Evolutionary conservation across 1,139 yeast species (phyloP).

Genomic region (Pichia sp.): DNA sequence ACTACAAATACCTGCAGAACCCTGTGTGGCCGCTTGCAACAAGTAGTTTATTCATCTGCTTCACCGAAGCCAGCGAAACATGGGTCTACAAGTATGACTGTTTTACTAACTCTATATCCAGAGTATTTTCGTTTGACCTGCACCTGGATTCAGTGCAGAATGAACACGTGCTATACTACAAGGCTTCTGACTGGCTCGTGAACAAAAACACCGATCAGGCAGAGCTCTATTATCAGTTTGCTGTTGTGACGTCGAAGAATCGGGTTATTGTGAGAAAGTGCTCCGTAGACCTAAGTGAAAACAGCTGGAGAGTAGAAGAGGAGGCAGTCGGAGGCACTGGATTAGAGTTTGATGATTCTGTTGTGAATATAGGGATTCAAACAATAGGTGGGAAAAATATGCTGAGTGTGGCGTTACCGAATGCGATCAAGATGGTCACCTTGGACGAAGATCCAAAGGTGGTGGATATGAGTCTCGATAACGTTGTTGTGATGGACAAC

Average conservation of each 20-base stretch:
- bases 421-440: conserved; percentile 1
- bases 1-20: conserved; percentile 2
- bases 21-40: conserved; percentile 24
- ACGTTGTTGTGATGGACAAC: conserved; percentile 16
- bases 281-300: conserved; percentile 1
- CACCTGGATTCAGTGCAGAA: conserved; percentile 5
- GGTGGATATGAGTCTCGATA: not conserved
- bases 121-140: conserved; percentile 14
- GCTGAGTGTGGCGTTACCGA: not conserved
- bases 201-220: not conserved
- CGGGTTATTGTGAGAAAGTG: conserved; percentile 20
- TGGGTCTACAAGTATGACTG: conserved; percentile 20
- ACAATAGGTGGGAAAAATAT: not conserved
- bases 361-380: not conserved
- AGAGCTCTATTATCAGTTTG: conserved; percentile 10
- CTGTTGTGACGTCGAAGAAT: conserved; percentile 21
- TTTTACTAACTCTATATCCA: conserved; percentile 5
- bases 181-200: conserved; percentile 24
- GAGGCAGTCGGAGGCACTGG: not conserved
- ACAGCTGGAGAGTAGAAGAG: conserved; percentile 5
- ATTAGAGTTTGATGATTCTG: not conserved
- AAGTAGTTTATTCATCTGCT: conserved; percentile 22
- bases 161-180: conserved; percentile 20
- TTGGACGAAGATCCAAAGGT: not conserved
- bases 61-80: conserved; percentile 22